Conservation (phyloP, 495 filamentous ascomycete species). For the Pyrenopolyporus hunteri region DNA sequence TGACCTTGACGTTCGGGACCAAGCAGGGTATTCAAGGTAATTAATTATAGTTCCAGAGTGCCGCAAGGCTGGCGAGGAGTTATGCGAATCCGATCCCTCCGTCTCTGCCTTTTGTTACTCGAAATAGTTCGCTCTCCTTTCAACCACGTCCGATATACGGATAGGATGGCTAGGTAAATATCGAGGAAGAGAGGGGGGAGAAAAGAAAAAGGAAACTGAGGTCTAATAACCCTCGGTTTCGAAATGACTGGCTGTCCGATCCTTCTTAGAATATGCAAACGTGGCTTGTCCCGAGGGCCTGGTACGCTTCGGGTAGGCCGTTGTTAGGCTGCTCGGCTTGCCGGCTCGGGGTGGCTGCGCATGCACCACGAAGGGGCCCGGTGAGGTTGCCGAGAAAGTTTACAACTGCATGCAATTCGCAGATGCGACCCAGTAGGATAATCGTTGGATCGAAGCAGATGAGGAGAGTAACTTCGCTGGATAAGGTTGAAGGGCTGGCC, state of each 20-base stretch:
- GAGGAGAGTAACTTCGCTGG: slow-evolving; percentile 2
- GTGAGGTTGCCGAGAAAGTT: slow-evolving; percentile 33
- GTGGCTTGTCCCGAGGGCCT: slow-evolving; percentile 38
- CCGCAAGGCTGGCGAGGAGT: not conserved
- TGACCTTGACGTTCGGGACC: slow-evolving; percentile 17
- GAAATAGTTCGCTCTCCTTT: not conserved
- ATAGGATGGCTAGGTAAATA: too few relatives aligned
- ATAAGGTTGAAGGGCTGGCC: slow-evolving; percentile 27
- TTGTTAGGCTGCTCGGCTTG: slow-evolving; percentile 34
- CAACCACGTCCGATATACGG: too few relatives aligned
- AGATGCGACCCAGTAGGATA: slow-evolving; percentile 24
- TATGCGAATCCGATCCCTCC: not conserved
- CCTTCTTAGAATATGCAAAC: slow-evolving; percentile 26
- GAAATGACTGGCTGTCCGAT: slow-evolving; percentile 29
- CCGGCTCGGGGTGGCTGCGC: slow-evolving; percentile 35
- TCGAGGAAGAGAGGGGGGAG: not conserved
- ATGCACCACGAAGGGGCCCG: slow-evolving; percentile 23
- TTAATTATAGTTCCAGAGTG: slow-evolving; percentile 10
- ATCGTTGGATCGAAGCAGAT: slow-evolving; percentile 23
- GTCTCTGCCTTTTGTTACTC: not conserved
- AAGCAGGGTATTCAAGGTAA: slow-evolving; percentile 1
- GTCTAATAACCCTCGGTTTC: not conserved
- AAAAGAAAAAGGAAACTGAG: too few relatives aligned
- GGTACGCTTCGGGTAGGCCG: slow-evolving; percentile 35
- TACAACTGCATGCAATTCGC: slow-evolving; percentile 21